phyloP scores from a whole-genome alignment of 2,329 filamentous ascomycete species.

The Colletotrichum spinosum region DNA sequence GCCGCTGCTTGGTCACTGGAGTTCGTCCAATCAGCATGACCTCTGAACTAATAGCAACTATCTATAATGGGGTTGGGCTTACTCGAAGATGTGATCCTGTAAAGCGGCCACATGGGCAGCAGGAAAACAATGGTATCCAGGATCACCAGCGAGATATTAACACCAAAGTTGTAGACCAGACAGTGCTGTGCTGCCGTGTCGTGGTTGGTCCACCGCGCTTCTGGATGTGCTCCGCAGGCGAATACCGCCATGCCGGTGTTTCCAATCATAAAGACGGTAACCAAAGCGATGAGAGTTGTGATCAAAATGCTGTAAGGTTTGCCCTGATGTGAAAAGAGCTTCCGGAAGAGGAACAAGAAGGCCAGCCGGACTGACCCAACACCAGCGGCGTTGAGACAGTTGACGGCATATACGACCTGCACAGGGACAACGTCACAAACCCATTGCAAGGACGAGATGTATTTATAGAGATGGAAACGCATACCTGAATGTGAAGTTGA shows the following conservation, averaged over 20 bases:
- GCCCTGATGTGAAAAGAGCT: slow-evolving; percentile 16
- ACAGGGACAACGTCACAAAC: neutral
- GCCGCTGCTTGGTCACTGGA: too few species aligned
- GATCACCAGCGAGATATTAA: neutral
- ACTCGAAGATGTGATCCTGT: slow-evolving; percentile 16
- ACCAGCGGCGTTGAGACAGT: slow-evolving; percentile 13
- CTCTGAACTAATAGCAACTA: too few species aligned
- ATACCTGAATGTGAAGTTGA: neutral
- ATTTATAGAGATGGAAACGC: too few species aligned
- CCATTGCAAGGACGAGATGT: too few species aligned
- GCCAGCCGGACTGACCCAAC: slow-evolving; percentile 19
- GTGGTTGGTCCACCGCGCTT: slow-evolving; percentile 22
- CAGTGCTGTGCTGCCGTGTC: neutral
- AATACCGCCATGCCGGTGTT: slow-evolving; percentile 3
- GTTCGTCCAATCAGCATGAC: too few species aligned
- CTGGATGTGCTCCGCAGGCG: slow-evolving; percentile 4
- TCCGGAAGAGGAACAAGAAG: slow-evolving; percentile 25
- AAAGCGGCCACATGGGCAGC: slow-evolving; percentile 17
- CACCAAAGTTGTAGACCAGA: slow-evolving; percentile 7
- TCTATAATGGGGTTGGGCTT: neutral
- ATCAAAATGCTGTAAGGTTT: slow-evolving; percentile 7
- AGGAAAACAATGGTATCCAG: slow-evolving; percentile 11
- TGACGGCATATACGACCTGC: slow-evolving; percentile 5
- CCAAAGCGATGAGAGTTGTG: slow-evolving; percentile 5
- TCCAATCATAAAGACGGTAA: slow-evolving; percentile 11